These are phyloP conservation scores for Malassezia caprae DNA, from an alignment of 1,284 basidiomycete species.

Conservation along the genomic window DNA sequence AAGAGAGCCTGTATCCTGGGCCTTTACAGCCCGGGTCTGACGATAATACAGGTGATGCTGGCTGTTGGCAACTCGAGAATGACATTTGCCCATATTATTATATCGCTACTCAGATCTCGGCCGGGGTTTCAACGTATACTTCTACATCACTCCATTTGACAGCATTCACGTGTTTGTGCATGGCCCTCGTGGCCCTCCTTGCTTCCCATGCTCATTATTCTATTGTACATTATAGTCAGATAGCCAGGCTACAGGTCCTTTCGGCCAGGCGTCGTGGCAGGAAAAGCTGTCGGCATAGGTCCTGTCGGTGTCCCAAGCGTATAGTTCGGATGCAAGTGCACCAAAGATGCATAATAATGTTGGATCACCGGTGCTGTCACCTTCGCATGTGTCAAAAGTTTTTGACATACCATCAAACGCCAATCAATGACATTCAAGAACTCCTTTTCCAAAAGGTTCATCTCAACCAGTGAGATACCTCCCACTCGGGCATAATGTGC, in stretches of 20 bases:
- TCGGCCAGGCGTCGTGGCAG: neutral
- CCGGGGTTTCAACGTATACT: neutral
- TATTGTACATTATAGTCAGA: neutral
- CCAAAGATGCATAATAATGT: conserved; percentile 44
- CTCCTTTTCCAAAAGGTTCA: conserved; percentile 47
- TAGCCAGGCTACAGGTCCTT: neutral
- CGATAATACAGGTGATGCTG: neutral
- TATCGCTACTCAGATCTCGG: neutral
- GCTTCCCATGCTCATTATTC: neutral
- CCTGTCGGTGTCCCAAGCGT: conserved; percentile 1
- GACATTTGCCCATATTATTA: neutral
- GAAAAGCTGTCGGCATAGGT: conserved; percentile 12
- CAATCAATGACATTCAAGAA: conserved; percentile 45
- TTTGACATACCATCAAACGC: conserved; percentile 26
- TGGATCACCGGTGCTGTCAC: conserved; percentile 35
- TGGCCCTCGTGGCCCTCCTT: neutral
- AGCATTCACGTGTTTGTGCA: neutral
- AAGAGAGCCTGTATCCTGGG: neutral
- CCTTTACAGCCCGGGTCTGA: neutral
- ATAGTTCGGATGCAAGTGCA: conserved; percentile 31
- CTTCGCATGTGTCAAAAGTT: neutral
- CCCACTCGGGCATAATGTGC: conserved; percentile 45
- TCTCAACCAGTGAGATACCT: conserved; percentile 43
- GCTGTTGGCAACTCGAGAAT: neutral
- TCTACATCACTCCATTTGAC: neutral